Evolutionary conservation across 2,329 filamentous ascomycete species (phyloP), one percentile per base, ranked within the genome.

Genomic region (Ascochyta koolunga): DNA sequence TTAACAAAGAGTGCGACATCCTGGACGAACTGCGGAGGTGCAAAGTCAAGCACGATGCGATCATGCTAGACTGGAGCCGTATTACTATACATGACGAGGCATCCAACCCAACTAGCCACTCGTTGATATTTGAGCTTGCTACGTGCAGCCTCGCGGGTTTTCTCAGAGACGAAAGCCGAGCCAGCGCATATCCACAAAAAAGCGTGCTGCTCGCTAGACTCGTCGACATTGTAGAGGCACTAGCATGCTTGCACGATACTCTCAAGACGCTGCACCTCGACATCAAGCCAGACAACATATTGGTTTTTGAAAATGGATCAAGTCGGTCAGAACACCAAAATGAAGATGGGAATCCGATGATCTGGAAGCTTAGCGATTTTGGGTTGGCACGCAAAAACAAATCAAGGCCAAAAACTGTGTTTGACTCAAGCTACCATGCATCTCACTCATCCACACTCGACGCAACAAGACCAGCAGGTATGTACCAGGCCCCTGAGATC

Each of bases 201-300:
- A 40, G 35, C 18, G 4, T 45, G 5, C n/a, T 51, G 16, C 33
- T 51, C 21, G 13, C 18, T 2, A 44, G 11, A 4, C 16, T 38
- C 7, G 40, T 37, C 7, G 48, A 51, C 22, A n/a, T 51, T 10
- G 40, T 51, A 16, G 33, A 51, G 16, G 48, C 48, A 1, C 8
- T 51, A 3, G 48, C 24, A 15, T 44, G 10, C 35, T 40, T 51
- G 16, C 48, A 51, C 18, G 37, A 51, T 3, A 45, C 33, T 6
- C 5, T 51, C 16, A 19, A 35, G 3, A 19, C n/a, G 4, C 16
- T 51, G 11, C 48, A 51, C 39, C 35, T 51, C 5, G 40, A 51
- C 25, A 45, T 51, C 19, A 51, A 51, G 25, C 40, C 39, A 2
- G 48, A 45, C 13, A 51, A 51, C n/a, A 51, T 51, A 18, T 6